Percentiles rank a stretch among this genome's conserved stretches.
Evolutionary conservation across 108 stramenopile genomes (phyloP).

Genomic region (Cyclostephanos invisitatus): DNA sequence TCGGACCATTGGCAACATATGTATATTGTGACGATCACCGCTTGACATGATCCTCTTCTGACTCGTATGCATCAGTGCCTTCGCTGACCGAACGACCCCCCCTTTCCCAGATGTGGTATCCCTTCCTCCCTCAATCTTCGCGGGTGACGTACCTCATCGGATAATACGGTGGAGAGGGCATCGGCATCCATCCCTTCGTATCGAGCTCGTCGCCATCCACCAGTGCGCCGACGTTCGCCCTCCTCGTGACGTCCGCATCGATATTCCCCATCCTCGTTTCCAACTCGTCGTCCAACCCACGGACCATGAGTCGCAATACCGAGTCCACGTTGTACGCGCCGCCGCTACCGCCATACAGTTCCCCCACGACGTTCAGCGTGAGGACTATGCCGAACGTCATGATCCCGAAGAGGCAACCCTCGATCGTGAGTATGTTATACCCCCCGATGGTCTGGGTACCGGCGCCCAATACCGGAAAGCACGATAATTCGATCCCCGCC

Average conservation of each 20-base stretch:
- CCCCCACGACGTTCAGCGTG: constrained; percentile 75
- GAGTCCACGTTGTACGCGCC: constrained; percentile 89
- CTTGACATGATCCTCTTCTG: too few species aligned
- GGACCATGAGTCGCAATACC: constrained; percentile 79
- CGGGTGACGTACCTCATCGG: constrained; percentile 14
- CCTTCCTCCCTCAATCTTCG: neutral
- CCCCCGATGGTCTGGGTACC: constrained; percentile 85
- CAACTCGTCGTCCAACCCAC: constrained; percentile 83
- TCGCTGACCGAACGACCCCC: too few species aligned
- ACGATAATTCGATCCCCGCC: constrained; percentile 65
- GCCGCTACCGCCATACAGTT: constrained; percentile 75
- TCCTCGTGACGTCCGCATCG: neutral
- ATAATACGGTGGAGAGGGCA: constrained; percentile 27
- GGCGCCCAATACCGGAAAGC: constrained; percentile 85
- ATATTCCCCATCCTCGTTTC: constrained; percentile 63
- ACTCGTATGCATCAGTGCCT: too few species aligned
- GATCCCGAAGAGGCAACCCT: constrained; percentile 80
- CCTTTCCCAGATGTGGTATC: constrained; percentile 1
- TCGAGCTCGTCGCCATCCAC: constrained; percentile 12
- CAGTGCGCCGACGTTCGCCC: neutral
- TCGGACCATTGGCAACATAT: too few species aligned
- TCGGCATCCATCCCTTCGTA: constrained; percentile 1
- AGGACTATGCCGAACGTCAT: constrained; percentile 83
- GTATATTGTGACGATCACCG: too few species aligned
- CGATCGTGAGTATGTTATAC: constrained; percentile 77